Evolutionary conservation across 805 yeast species (phyloP), one percentile per base, ranked within the genome.

Genomic region (Groenewaldozyma salmanticensis): DNA sequence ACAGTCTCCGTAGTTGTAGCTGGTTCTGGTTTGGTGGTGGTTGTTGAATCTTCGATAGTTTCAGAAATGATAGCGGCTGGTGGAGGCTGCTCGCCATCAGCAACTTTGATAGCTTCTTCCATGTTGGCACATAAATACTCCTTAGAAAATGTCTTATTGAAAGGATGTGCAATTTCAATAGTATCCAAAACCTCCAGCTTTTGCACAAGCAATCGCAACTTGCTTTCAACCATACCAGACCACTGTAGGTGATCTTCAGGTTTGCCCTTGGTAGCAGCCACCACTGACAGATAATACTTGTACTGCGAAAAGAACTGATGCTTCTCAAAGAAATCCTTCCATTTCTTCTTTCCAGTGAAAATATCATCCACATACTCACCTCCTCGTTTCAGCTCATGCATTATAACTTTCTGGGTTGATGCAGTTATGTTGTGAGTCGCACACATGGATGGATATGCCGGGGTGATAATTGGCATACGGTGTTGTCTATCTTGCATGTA

Each of bases 361-460:
- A 92, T 82, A 20, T 78, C 83, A 49, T 70, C 76, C 66, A 85
- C 75, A 9, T 87, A 67, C 33, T 72, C 76, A 4, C 72, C 68
- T 0, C 95, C 97, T 49, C 95, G 75, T 43, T 70, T 63, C 50
- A 92, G 71, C 59, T 92, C 98, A n/a, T 67, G 59, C 57, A 86
- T 56, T 27, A 92, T 84, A 18, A 92, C 75, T 52, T 74, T 76
- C 60, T 85, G 90, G 0, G 97, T 90, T 0, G 96, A 86, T 15
- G 74, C 75, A 2, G 94, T 80, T 35, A 92, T 88, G 59, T 92
- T 92, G 60, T 92, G 98, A 1, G 98, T 92, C 0, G 98, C 96
- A 64, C 98, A 92, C 98, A 92, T 92, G 1, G 96, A 88, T 1
- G 96, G 96, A 57, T 87, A 86, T 0, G 97, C 97, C 0, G 98